A percentile compares a stretch with the other conserved stretches of the same genome.
These are phyloP conservation scores for Corymbia citriodora DNA, from an alignment of 441 rosid genomes.

Conservation along the genomic window DNA sequence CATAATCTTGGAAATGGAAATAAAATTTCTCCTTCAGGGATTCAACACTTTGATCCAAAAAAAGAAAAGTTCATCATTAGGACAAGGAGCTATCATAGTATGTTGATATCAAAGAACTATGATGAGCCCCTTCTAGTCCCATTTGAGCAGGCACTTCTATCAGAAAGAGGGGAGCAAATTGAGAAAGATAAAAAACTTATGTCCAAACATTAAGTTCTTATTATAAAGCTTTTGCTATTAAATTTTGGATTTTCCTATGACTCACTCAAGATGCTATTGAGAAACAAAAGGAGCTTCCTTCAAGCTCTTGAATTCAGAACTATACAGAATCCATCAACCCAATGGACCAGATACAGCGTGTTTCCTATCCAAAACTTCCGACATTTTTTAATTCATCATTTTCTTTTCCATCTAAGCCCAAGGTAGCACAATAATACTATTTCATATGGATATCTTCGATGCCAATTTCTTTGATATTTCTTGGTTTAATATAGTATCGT, in stretches of 20 bases:
- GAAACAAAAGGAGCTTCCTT: not conserved
- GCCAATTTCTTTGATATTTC: not conserved
- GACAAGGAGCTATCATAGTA: not conserved
- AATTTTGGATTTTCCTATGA: not conserved
- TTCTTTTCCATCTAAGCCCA: not conserved
- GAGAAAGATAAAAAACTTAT: not conserved
- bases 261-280: not conserved
- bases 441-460: not conserved
- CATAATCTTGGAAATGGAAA: conserved; percentile 93
- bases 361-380: not conserved
- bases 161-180: too few relatives aligned
- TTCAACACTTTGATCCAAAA: conserved; percentile 60
- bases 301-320: not conserved
- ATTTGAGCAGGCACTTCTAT: not conserved
- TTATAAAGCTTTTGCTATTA: not conserved
- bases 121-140: not conserved
- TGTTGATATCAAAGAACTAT: not conserved
- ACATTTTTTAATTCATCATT: not conserved
- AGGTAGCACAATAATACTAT: not conserved
- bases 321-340: not conserved
- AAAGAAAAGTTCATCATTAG: not conserved
- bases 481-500: not conserved
- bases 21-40: conserved; percentile 85
- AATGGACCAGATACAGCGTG: not conserved
- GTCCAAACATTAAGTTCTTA: not conserved